Evolutionary conservation across 2,329 filamentous ascomycete species (phyloP).

Genomic region (Chaetothyriales sp.): DNA sequence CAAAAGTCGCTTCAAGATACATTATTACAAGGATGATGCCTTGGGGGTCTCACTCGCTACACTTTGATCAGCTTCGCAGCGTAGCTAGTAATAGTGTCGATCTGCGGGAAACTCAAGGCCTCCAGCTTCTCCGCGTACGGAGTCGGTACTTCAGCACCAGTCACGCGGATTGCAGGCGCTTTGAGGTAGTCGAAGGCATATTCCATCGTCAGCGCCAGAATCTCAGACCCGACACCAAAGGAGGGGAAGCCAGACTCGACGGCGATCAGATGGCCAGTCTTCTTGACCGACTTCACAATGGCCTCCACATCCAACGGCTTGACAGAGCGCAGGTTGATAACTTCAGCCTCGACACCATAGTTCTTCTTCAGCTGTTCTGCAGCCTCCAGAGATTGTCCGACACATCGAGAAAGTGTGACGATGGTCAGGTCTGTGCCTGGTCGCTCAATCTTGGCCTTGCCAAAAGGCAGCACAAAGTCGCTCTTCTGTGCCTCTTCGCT

Average conservation of each 20-base stretch:
- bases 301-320: slow-evolving; percentile 93
- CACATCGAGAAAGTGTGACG: slow-evolving; percentile 84
- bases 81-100: slow-evolving; percentile 73
- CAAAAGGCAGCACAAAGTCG: slow-evolving; percentile 93
- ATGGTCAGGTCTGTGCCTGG: slow-evolving; percentile 91
- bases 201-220: slow-evolving; percentile 88
- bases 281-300: slow-evolving; percentile 96
- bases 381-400: slow-evolving; percentile 76
- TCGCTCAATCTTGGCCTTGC: slow-evolving; percentile 98
- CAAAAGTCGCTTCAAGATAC: neutral
- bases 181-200: slow-evolving; percentile 97
- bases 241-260: slow-evolving; percentile 95
- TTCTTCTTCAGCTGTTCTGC: slow-evolving; percentile 89
- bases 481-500: slow-evolving; percentile 88
- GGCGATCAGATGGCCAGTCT: slow-evolving; percentile 79
- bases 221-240: slow-evolving; percentile 83
- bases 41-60: slow-evolving; percentile 29
- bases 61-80: slow-evolving; percentile 76
- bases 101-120: slow-evolving; percentile 87
- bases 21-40: neutral
- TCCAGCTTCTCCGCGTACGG: slow-evolving; percentile 88
- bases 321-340: slow-evolving; percentile 93
- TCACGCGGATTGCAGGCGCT: slow-evolving; percentile 82
- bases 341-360: slow-evolving; percentile 88
- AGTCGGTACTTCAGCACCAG: slow-evolving; percentile 91